Conservation (phyloP, 768 basidiomycete genomes). For the Mycena galopus region DNA sequence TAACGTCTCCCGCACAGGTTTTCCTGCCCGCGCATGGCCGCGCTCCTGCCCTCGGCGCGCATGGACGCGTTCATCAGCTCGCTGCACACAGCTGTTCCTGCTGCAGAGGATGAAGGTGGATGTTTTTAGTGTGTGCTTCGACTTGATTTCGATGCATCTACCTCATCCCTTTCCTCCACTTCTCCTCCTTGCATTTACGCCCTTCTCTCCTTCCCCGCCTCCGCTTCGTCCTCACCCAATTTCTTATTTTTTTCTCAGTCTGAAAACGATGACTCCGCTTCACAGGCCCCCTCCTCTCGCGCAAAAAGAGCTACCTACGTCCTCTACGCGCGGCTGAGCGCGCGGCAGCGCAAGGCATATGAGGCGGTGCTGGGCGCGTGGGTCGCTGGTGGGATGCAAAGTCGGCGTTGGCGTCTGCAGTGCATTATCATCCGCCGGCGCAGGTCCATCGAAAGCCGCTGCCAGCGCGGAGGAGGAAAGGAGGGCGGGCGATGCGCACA, state of each 20-base stretch:
- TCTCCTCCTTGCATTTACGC: too few relatives aligned
- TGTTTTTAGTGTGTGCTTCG: slow-evolving; percentile 64
- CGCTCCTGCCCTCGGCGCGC: slow-evolving; percentile 67
- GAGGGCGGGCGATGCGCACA: slow-evolving; percentile 49
- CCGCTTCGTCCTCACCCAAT: too few relatives aligned
- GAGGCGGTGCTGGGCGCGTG: slow-evolving; percentile 82
- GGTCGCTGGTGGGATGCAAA: too few relatives aligned
- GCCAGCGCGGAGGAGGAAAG: slow-evolving; percentile 34
- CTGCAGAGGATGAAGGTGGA: slow-evolving; percentile 93
- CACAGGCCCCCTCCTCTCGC: slow-evolving; percentile 76
- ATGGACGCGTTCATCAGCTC: slow-evolving; percentile 78
- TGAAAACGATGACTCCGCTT: too few relatives aligned
- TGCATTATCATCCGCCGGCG: too few relatives aligned
- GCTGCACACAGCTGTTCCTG: slow-evolving; percentile 93
- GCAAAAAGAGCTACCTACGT: slow-evolving; percentile 97
- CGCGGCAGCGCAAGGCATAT: slow-evolving; percentile 87
- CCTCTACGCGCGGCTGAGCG: slow-evolving; percentile 89
- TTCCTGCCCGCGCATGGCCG: slow-evolving; percentile 75
- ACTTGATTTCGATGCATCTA: too few relatives aligned
- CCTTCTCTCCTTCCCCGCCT: too few relatives aligned
- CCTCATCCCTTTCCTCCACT: too few relatives aligned
- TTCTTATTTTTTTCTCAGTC: too few relatives aligned
- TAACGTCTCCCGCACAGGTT: slow-evolving; percentile 69
- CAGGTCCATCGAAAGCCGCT: too few relatives aligned
- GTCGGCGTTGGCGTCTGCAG: too few relatives aligned